These are phyloP conservation scores for Penicillium riverlandense DNA, from an alignment of 495 filamentous ascomycete genomes.

Conservation along the genomic window DNA sequence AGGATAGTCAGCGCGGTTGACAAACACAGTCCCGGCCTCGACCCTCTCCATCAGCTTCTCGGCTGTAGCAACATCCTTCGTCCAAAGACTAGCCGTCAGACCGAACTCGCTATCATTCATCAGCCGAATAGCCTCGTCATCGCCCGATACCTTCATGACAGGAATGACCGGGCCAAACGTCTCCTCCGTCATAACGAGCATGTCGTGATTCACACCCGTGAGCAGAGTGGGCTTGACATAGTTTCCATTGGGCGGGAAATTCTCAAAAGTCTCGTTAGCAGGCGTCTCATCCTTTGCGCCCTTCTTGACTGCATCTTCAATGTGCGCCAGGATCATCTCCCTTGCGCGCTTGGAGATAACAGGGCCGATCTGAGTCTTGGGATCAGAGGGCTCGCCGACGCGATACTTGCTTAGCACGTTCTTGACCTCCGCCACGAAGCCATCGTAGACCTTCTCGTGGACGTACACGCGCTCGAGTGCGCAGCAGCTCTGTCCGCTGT, in stretches of 20 bases:
- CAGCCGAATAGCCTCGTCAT: slow-evolving; percentile 68
- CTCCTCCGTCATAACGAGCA: slow-evolving; percentile 86
- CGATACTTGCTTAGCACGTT: slow-evolving; percentile 79
- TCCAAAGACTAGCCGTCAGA: slow-evolving; percentile 90
- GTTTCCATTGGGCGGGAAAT: slow-evolving; percentile 64
- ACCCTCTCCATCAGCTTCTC: slow-evolving; percentile 67
- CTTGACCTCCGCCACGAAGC: slow-evolving; percentile 70
- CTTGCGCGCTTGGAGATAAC: slow-evolving; percentile 73
- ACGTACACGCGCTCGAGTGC: slow-evolving; percentile 86
- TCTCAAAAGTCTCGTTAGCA: slow-evolving; percentile 63
- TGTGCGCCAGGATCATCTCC: slow-evolving; percentile 63
- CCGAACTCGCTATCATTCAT: slow-evolving; percentile 95
- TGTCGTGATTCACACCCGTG: slow-evolving; percentile 66
- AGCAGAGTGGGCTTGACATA: slow-evolving; percentile 81
- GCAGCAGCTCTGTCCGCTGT: slow-evolving; percentile 91
- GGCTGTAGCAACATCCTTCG: slow-evolving; percentile 70
- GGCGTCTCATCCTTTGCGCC: slow-evolving; percentile 79
- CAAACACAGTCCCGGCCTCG: slow-evolving; percentile 92
- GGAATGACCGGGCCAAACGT: slow-evolving; percentile 91
- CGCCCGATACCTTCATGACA: slow-evolving; percentile 75
- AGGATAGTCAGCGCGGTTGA: slow-evolving; percentile 87
- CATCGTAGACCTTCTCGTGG: slow-evolving; percentile 67
- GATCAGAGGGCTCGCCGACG: slow-evolving; percentile 74
- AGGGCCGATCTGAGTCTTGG: slow-evolving; percentile 73
- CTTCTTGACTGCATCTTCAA: slow-evolving; percentile 72